Percentiles rank a stretch among this genome's conserved stretches.
Evolutionary conservation across 305 asterid species (phyloP).

Genomic region (Fraxinus velutina): DNA sequence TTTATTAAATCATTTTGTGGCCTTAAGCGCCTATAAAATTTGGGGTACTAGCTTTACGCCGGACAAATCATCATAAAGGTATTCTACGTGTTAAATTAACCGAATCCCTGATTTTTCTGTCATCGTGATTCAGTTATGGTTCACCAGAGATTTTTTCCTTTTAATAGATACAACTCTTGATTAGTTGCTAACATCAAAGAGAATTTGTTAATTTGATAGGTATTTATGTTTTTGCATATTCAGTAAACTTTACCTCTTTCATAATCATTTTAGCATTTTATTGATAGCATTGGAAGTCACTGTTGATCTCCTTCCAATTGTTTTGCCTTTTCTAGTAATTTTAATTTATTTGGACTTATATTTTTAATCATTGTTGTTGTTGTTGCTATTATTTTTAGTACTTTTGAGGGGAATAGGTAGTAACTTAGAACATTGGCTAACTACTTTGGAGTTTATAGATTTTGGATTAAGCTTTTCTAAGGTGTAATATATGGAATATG

Average conservation of each 20-base stretch:
- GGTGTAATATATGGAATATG: not conserved
- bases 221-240: not conserved
- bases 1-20: constrained; percentile 1
- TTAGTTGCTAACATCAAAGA: not conserved
- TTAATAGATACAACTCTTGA: not conserved
- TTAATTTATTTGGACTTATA: not conserved
- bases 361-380: not conserved
- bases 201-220: not conserved
- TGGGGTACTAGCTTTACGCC: not conserved
- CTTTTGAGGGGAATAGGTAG: not conserved
- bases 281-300: not conserved
- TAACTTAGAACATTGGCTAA: not conserved
- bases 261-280: not conserved
- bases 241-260: not conserved
- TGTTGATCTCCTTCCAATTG: not conserved
- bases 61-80: not conserved
- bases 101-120: not conserved
- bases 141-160: not conserved
- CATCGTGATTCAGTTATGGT: not conserved
- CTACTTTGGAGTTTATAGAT: not conserved
- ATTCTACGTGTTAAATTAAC: not conserved
- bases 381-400: not conserved
- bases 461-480: not conserved
- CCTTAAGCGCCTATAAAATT: not conserved
- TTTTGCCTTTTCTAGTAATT: not conserved